Base-by-base conservation (phyloP, 306 rosid species). In the Luffa acutangula region DNA sequence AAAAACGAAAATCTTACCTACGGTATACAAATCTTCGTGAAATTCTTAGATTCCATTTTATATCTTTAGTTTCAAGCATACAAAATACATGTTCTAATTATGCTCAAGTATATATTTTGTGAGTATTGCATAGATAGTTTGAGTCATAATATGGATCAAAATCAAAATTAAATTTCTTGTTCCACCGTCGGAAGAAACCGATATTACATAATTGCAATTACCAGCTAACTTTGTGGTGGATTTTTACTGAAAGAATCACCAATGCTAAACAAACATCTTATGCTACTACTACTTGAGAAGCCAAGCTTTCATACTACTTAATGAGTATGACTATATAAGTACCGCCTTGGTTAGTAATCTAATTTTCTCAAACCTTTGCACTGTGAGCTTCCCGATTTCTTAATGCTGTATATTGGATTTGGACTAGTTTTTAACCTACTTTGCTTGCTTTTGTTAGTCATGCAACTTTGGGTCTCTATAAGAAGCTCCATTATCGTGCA, bases 381-480 rank as follows among this genome's bases (percentile, higher is more conserved):
- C n/a, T 0, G 10, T 67, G 33, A 42, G 25, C 7, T 46, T 71
- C 17, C 21, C 57, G 10, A 4, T 71, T 74, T 74, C 78, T 36
- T 33, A 52, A 34, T 15, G 15, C 12, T 75, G 42, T 33, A 31
- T 51, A 33, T 49, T 52, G 33, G 33, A 52, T 51, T 33, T 52
- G 48, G 43, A 52, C 31, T 75, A 18, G 34, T 9, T 75, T 9
- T 14, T 75, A 33, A 52, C 52, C 63, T 52, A 52, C 43, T 74
- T 52, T 15, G 17, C 78, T 33, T 75, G 41, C 78, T 75, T 83
- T 79, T 46, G 70, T 21, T 41, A 93, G 97, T 83, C 99, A 95
- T 83, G 97, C 97, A 6, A 95, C 99, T 17, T 75, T 95, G 85
- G 99, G 97, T 54, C 96, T 93, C 80, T 95, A 93, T 80, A 95